phyloP scores from a whole-genome alignment of 2,329 filamentous ascomycete genomes.

The Aspergillus pseudotamarii region DNA sequence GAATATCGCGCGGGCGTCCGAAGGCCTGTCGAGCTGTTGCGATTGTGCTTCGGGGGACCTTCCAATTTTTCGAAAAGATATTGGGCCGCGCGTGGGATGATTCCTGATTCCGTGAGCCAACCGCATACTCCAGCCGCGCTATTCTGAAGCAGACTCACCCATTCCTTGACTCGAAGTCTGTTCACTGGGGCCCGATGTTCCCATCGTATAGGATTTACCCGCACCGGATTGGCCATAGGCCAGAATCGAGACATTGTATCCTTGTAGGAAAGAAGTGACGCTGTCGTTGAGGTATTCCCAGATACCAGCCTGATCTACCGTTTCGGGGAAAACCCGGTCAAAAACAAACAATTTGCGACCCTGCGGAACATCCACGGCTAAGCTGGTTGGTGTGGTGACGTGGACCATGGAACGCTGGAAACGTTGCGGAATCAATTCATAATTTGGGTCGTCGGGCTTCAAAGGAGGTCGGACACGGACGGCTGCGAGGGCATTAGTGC shows the following conservation, averaged over 20 bases:
- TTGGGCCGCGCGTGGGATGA: constrained; percentile 89
- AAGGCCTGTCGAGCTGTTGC: constrained; percentile 74
- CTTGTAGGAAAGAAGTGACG: constrained; percentile 85
- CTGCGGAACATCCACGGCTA: constrained; percentile 87
- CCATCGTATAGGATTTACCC: constrained; percentile 99
- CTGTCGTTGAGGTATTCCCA: constrained; percentile 95
- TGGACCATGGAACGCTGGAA: constrained; percentile 94
- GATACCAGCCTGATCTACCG: constrained; percentile 81
- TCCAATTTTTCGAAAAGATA: constrained; percentile 87
- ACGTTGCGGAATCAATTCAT: constrained; percentile 90
- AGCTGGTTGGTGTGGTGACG: constrained; percentile 78
- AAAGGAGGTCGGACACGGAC: constrained; percentile 91
- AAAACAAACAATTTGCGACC: constrained; percentile 96
- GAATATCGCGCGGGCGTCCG: constrained; percentile 80
- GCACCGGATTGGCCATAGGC: constrained; percentile 97
- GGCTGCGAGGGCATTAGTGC: constrained; percentile 56
- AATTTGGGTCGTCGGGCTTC: constrained; percentile 82
- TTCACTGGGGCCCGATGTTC: constrained; percentile 83
- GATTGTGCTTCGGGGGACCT: constrained; percentile 54
- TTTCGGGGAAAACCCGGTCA: constrained; percentile 87
- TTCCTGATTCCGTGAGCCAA: constrained; percentile 59
- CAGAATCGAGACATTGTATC: constrained; percentile 96
- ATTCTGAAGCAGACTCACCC: constrained; percentile 61
- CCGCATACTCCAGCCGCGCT: neutral
- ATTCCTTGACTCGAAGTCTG: constrained; percentile 67